phyloP scores from a whole-genome alignment of 1,284 basidiomycete genomes.

The Apiotrichum veenhuisii region DNA sequence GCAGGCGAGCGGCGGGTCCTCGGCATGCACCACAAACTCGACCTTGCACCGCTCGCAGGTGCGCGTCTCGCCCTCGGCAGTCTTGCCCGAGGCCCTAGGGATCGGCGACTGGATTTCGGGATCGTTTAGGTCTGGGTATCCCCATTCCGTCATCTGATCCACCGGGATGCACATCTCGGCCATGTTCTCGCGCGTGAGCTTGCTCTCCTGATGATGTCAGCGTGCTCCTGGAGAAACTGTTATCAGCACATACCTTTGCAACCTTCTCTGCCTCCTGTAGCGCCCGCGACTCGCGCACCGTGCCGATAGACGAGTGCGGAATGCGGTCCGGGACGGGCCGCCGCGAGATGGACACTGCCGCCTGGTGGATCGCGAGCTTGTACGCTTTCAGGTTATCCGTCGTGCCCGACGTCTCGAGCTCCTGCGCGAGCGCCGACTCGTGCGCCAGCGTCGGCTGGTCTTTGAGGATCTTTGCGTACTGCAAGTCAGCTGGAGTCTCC shows the following conservation, averaged over 20 bases:
- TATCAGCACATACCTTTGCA: conserved; percentile 51
- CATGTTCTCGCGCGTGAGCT: conserved; percentile 57
- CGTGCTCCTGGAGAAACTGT: neutral
- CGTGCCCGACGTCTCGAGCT: conserved; percentile 32
- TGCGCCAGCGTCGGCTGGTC: conserved; percentile 36
- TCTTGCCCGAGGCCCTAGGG: conserved; percentile 52
- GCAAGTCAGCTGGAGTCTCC: neutral
- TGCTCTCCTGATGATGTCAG: conserved; percentile 40
- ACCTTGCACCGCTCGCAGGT: conserved; percentile 74
- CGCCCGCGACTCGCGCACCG: conserved; percentile 62
- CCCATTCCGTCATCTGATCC: conserved; percentile 63
- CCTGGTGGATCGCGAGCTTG: conserved; percentile 45
- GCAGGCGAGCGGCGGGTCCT: conserved; percentile 63
- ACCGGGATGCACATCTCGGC: conserved; percentile 58
- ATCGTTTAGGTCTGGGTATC: conserved; percentile 58
- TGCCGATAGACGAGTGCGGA: conserved; percentile 73
- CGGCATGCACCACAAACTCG: conserved; percentile 58
- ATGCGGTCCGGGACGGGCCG: conserved; percentile 61
- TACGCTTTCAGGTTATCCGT: conserved; percentile 40
- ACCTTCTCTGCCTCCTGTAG: conserved; percentile 61
- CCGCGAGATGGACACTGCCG: conserved; percentile 51
- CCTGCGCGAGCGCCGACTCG: conserved; percentile 36
- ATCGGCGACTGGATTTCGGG: neutral
- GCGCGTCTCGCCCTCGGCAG: conserved; percentile 57
- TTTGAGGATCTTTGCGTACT: conserved; percentile 35